Percentiles rank a stretch among this genome's conserved stretches.
Evolutionary conservation across 2,329 filamentous ascomycete species (phyloP).

Genomic region (Biscogniauxia sp.): DNA sequence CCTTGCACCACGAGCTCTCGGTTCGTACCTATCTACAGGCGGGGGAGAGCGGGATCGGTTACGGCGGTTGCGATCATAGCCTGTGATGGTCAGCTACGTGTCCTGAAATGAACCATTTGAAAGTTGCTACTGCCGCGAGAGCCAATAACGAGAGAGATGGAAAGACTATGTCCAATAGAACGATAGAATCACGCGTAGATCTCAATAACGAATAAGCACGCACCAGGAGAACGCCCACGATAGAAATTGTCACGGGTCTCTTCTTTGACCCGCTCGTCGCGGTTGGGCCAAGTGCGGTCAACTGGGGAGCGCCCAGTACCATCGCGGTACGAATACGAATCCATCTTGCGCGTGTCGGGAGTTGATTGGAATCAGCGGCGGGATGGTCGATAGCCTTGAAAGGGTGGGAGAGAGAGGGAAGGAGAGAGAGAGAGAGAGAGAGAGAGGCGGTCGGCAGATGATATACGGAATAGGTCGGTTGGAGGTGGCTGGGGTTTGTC

Average conservation of each 20-base stretch:
- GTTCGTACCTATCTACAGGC: slow-evolving; percentile 74
- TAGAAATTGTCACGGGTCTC: slow-evolving; percentile 61
- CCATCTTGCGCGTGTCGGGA: slow-evolving; percentile 40
- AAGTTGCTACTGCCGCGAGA: neutral
- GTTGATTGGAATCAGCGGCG: neutral
- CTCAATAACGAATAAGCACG: slow-evolving; percentile 33
- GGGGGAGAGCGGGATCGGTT: slow-evolving; percentile 69
- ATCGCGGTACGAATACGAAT: slow-evolving; percentile 57
- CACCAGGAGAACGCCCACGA: slow-evolving; percentile 69
- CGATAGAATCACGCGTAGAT: neutral
- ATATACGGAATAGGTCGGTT: slow-evolving; percentile 10
- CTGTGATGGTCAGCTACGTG: slow-evolving; percentile 37
- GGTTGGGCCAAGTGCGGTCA: slow-evolving; percentile 50
- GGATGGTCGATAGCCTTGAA: neutral
- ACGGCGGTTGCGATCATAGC: slow-evolving; percentile 56
- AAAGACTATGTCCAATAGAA: slow-evolving; percentile 1
- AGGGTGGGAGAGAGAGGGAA: neutral
- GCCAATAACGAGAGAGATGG: neutral
- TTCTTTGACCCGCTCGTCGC: slow-evolving; percentile 53
- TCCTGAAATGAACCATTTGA: neutral
- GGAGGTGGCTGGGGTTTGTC: slow-evolving; percentile 16
- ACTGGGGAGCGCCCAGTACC: slow-evolving; percentile 49
- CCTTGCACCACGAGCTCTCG: slow-evolving; percentile 59
- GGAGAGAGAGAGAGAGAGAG: neutral
- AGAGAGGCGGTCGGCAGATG: slow-evolving; percentile 3